Base-by-base conservation (phyloP, 2,329 filamentous ascomycete species). In the Hymenoscyphus albidus region DNA sequence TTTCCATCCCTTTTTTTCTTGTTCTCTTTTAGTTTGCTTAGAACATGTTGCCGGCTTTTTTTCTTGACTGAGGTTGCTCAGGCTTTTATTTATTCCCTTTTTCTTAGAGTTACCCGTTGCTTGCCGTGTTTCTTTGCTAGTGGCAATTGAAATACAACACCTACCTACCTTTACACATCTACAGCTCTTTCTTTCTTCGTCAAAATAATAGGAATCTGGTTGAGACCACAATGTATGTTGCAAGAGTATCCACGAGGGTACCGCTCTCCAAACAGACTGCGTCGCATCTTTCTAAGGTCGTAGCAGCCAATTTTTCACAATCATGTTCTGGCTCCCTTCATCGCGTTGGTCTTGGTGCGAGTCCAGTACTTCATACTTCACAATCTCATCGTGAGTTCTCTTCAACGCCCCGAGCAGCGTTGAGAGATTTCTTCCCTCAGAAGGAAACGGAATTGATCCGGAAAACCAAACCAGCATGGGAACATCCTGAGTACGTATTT, bases 381-480 rank as follows among this genome's bases (percentile, higher is more conserved):
- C 64, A 65, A 38, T 39, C 66, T 35, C 64, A 63, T 39, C 67
- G 71, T 57, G 59, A 69, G 27, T 75, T 75, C 62, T 74, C 73
- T 48, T 70, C 72, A 2, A 73, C 71, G 12, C 62, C 69, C 4
- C 68, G 64, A 64, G 68, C 70, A 9, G 65, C 64, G n/a, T 65
- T 74, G 1, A 68, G 69, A 63, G 73, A 74, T 42, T 70, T 69
- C 62, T 76, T 76, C 39, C 74, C 74, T 9, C 70, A 72, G 57
- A 68, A 70, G 13, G 73, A 76, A 63, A 68, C 71, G 58, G 62
- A 66, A 10, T 65, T 70, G 10, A 89, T 91, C 73, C 81, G 84
- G 54, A 81, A 80, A 65, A 89, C 88, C 0, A 82, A 83, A 16
- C 80, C 88, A 5, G 84, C 88, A 67, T 93, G 89, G 88, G 83